These are phyloP conservation scores for Pythium coloratum DNA, from an alignment of 352 stramenopile genomes.

Conservation along the genomic window DNA sequence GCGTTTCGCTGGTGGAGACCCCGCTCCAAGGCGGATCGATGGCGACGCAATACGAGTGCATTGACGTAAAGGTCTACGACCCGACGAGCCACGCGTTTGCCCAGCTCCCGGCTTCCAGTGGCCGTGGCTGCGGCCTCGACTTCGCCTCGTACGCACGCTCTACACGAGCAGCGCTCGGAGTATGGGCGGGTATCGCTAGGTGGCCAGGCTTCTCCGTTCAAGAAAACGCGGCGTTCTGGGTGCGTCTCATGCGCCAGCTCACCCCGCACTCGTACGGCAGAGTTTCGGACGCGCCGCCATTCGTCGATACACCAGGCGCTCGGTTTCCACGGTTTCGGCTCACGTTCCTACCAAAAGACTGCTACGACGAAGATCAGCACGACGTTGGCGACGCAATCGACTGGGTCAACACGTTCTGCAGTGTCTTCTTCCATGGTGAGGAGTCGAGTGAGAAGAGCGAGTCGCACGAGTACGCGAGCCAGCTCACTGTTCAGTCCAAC, in stretches of 20 bases:
- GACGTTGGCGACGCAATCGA: slow-evolving; percentile 4
- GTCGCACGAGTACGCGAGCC: background rate
- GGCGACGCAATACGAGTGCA: slow-evolving; percentile 9
- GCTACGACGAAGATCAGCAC: slow-evolving; percentile 19
- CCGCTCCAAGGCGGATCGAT: background rate
- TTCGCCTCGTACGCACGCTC: slow-evolving; percentile 6
- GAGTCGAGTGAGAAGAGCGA: background rate
- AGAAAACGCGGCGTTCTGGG: slow-evolving; percentile 12
- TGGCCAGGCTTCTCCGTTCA: background rate
- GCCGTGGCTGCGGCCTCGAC: background rate
- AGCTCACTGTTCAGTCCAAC: background rate
- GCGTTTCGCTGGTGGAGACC: slow-evolving; percentile 3
- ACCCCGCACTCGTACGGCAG: background rate
- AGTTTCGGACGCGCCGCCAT: slow-evolving; percentile 6
- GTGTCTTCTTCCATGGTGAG: slow-evolving; percentile 7
- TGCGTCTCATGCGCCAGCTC: slow-evolving; percentile 4
- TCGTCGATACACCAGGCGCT: slow-evolving; percentile 2
- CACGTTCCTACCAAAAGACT: slow-evolving; percentile 12
- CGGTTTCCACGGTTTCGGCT: slow-evolving; percentile 13
- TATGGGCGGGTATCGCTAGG: slow-evolving; percentile 6
- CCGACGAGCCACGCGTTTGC: slow-evolving; percentile 10
- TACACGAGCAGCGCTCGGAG: background rate
- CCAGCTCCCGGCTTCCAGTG: background rate
- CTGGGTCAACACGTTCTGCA: slow-evolving; percentile 11
- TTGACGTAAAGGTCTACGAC: slow-evolving; percentile 14